phyloP scores from a whole-genome alignment of 139 green algal genomes.

The Picochlorum sp. region DNA sequence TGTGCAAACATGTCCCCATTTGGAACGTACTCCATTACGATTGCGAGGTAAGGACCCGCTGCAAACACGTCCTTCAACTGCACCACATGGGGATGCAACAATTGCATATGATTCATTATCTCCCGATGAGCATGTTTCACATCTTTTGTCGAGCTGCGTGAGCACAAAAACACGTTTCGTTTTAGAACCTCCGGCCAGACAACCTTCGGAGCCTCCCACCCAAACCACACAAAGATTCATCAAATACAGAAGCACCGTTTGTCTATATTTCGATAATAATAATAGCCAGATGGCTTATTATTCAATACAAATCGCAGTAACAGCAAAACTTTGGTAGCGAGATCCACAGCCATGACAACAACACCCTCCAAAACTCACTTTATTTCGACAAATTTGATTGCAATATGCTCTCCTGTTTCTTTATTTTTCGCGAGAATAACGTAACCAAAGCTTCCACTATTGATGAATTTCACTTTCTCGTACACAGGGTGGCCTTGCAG shows the following conservation, averaged over 20 bases:
- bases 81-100: constrained; percentile 51
- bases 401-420: constrained; percentile 26
- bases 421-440: constrained; percentile 33
- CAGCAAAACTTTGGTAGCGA: too few relatives aligned
- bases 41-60: constrained; percentile 42
- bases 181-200: too few relatives aligned
- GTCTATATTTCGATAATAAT: too few relatives aligned
- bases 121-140: constrained; percentile 31
- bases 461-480: constrained; percentile 26
- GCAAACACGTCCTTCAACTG: constrained; percentile 35
- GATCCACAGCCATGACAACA: too few relatives aligned
- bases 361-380: not conserved
- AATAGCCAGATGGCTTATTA: too few relatives aligned
- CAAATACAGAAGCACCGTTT: too few relatives aligned
- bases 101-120: constrained; percentile 46
- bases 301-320: too few relatives aligned
- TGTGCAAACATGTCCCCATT: constrained; percentile 61
- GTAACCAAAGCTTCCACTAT: constrained; percentile 42
- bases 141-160: constrained; percentile 15
- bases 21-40: constrained; percentile 72
- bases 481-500: constrained; percentile 13
- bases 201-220: not conserved
- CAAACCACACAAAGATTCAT: too few relatives aligned
- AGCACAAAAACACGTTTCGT: not conserved
- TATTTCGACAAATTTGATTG: constrained; percentile 38